A percentile compares a stretch with the other conserved stretches of the same genome.
These are phyloP conservation scores for Mucor racemosus DNA, from an alignment of 371 early-diverging fungal species.

Conservation along the genomic window DNA sequence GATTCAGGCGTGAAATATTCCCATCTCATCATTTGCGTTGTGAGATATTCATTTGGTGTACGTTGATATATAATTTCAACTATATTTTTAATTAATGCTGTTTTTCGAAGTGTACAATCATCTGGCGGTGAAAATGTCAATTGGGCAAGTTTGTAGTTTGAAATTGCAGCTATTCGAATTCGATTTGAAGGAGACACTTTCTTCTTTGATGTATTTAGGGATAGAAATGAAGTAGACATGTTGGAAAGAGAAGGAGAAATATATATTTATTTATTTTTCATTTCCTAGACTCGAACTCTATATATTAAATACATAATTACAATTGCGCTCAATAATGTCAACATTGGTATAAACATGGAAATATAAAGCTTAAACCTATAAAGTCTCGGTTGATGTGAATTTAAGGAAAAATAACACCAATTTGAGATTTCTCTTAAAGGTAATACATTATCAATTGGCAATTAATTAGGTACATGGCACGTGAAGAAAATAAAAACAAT, in stretches of 20 bases:
- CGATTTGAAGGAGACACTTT: slow-evolving; percentile 28
- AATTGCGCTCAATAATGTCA: not conserved
- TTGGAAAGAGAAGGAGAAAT: not conserved
- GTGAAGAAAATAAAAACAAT: not conserved
- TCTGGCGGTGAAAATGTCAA: slow-evolving; percentile 58
- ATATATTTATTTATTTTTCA: not conserved
- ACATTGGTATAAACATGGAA: slow-evolving; percentile 2
- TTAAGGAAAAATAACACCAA: not conserved
- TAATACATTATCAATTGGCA: not conserved
- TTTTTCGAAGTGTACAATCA: slow-evolving; percentile 49
- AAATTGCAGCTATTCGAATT: slow-evolving; percentile 56
- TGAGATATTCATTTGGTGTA: slow-evolving; percentile 51
- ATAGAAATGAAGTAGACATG: not conserved
- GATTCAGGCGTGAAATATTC: slow-evolving; percentile 55
- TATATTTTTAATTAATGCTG: slow-evolving; percentile 54
- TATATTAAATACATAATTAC: not conserved
- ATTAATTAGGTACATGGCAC: not conserved
- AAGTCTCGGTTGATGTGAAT: not conserved
- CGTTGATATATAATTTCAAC: slow-evolving; percentile 44
- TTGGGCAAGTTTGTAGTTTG: slow-evolving; percentile 58
- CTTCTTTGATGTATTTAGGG: not conserved
- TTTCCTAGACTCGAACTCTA: not conserved
- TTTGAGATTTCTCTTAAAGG: not conserved
- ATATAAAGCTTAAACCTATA: not conserved
- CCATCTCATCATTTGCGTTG: slow-evolving; percentile 57